phyloP scores from a whole-genome alignment of 495 filamentous ascomycete genomes.

The Penicillium macrosclerotiorum region DNA sequence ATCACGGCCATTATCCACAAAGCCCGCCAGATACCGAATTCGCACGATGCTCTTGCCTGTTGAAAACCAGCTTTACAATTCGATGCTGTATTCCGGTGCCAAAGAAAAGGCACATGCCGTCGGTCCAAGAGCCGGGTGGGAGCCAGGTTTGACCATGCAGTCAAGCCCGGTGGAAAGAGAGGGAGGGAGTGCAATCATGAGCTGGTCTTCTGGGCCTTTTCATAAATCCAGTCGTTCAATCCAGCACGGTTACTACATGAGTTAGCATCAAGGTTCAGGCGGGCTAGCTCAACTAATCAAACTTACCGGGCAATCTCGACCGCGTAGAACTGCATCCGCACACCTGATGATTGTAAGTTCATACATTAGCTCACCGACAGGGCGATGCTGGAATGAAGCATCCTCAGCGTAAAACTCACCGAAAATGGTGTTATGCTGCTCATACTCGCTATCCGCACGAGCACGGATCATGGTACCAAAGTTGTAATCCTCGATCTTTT shows the following conservation, averaged over 20 bases:
- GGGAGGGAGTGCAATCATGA: conserved; percentile 22
- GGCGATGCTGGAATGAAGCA: too few relatives aligned
- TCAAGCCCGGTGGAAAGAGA: conserved; percentile 7
- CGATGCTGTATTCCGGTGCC: background rate
- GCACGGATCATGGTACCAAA: conserved; percentile 89
- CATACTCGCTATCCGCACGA: conserved; percentile 79
- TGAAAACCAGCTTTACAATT: background rate
- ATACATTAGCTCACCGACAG: too few relatives aligned
- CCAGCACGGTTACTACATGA: conserved; percentile 70
- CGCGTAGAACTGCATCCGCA: conserved; percentile 98
- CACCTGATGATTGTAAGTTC: conserved; percentile 19
- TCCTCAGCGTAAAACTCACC: conserved; percentile 19
- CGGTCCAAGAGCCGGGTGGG: conserved; percentile 19
- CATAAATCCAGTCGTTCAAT: conserved; percentile 95
- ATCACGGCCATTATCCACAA: background rate
- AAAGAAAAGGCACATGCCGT: conserved; percentile 15
- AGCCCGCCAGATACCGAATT: too few relatives aligned
- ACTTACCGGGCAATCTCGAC: conserved; percentile 84
- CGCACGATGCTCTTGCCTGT: too few relatives aligned
- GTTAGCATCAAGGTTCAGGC: background rate
- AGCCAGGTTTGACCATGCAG: conserved; percentile 5
- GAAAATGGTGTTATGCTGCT: conserved; percentile 88
- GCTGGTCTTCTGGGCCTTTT: conserved; percentile 58
- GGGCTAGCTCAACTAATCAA: conserved; percentile 6
- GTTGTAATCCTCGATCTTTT: conserved; percentile 92